Percentiles rank a stretch among this genome's conserved stretches.
These are phyloP conservation scores for Grosmannia penicillata DNA, from an alignment of 2,329 filamentous ascomycete species.

Conservation along the genomic window DNA sequence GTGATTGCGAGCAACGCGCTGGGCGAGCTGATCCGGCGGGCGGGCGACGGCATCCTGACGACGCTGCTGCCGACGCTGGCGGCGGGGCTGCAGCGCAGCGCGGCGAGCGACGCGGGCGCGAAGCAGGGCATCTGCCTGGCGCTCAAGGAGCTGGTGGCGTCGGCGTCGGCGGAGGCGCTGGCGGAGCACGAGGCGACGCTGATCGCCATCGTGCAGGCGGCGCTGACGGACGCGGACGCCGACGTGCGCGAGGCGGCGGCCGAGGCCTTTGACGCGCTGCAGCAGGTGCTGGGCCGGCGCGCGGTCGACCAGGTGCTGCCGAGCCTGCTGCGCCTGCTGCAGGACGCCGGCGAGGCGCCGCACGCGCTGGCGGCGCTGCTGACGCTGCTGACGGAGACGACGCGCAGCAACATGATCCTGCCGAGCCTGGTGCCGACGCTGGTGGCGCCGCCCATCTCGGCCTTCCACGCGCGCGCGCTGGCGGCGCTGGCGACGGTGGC, in stretches of 20 bases:
- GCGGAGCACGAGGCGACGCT: conserved; percentile 92
- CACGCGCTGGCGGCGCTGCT: conserved; percentile 86
- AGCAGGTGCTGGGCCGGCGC: conserved; percentile 85
- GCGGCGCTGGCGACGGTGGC: conserved; percentile 89
- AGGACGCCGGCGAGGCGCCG: conserved; percentile 73
- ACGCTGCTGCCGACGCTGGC: conserved; percentile 83
- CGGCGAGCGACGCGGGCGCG: conserved; percentile 78
- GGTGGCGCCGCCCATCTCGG: conserved; percentile 75
- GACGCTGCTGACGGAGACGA: conserved; percentile 85
- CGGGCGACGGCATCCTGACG: conserved; percentile 82
- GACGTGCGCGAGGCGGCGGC: conserved; percentile 92
- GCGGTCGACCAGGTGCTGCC: conserved; percentile 93
- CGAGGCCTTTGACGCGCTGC: conserved; percentile 90
- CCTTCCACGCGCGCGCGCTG: conserved; percentile 88
- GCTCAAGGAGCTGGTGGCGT: conserved; percentile 80
- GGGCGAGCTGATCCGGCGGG: conserved; percentile 91
- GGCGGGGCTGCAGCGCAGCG: conserved; percentile 64
- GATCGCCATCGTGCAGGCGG: conserved; percentile 85
- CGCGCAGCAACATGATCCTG: conserved; percentile 87
- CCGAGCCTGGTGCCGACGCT: conserved; percentile 92
- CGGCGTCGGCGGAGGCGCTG: conserved; percentile 74
- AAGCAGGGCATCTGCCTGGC: conserved; percentile 97
- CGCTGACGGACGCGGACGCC: conserved; percentile 75
- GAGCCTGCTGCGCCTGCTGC: conserved; percentile 76
- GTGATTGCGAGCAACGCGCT: conserved; percentile 95